Evolutionary conservation across 2,329 filamentous ascomycete genomes (phyloP).

Genomic region (Metarhizium rileyi): DNA sequence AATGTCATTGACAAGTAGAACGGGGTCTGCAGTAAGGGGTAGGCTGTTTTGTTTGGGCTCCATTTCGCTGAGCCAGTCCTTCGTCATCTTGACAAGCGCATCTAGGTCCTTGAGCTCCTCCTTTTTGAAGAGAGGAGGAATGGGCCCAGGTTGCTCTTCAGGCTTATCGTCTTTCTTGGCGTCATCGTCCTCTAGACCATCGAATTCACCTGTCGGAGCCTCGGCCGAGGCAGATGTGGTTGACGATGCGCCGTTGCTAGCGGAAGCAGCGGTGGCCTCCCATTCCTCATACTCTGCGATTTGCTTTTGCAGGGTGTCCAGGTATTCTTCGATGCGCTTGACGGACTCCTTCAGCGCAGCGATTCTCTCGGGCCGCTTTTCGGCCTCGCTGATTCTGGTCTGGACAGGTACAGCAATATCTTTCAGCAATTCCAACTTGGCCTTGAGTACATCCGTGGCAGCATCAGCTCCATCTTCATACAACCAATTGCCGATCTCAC

Average conservation of each 20-base stretch:
- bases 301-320: slow-evolving; percentile 59
- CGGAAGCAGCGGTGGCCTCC: slow-evolving; percentile 34
- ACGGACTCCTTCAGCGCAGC: slow-evolving; percentile 60
- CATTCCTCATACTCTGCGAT: slow-evolving; percentile 59
- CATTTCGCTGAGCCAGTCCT: slow-evolving; percentile 67
- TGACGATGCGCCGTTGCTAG: slow-evolving; percentile 32
- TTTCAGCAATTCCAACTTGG: slow-evolving; percentile 67
- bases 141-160: slow-evolving; percentile 38
- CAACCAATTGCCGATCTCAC: slow-evolving; percentile 76
- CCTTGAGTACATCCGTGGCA: slow-evolving; percentile 61
- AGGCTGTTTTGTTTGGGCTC: slow-evolving; percentile 63
- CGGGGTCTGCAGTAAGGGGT: slow-evolving; percentile 60
- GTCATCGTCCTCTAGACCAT: slow-evolving; percentile 68
- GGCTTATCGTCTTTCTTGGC: slow-evolving; percentile 31
- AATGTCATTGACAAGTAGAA: slow-evolving; percentile 63
- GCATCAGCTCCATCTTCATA: slow-evolving; percentile 78
- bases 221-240: slow-evolving; percentile 38
- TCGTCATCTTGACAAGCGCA: slow-evolving; percentile 49
- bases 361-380: slow-evolving; percentile 61
- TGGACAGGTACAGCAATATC: slow-evolving; percentile 70
- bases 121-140: slow-evolving; percentile 59
- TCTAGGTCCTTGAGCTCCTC: slow-evolving; percentile 62
- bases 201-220: slow-evolving; percentile 48
- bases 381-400: slow-evolving; percentile 62
- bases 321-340: slow-evolving; percentile 59